phyloP scores from a whole-genome alignment of 2,329 filamentous ascomycete species.

The Xylariomycetidae sp. region DNA sequence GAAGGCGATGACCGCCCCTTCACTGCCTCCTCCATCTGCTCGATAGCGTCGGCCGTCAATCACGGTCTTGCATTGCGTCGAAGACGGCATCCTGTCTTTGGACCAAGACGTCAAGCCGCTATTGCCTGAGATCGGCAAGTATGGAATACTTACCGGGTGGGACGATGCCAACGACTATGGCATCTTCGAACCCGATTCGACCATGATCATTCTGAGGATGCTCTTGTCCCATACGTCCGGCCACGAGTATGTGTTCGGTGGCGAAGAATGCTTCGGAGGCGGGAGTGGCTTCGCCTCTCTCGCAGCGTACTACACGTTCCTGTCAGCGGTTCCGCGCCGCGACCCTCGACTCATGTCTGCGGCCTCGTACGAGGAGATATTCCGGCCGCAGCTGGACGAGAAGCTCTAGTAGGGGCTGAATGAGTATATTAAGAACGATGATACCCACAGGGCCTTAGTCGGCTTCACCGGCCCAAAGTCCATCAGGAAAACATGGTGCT shows the following conservation, averaged over 20 bases:
- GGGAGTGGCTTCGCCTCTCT: constrained; percentile 13
- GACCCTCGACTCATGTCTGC: constrained; percentile 17
- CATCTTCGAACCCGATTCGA: constrained; percentile 24
- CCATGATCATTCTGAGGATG: constrained; percentile 42
- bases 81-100: constrained; percentile 41
- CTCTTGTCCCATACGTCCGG: constrained; percentile 48
- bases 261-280: constrained; percentile 18
- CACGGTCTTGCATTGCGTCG: constrained; percentile 48
- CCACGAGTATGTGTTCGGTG: constrained; percentile 30
- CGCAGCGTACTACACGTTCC: constrained; percentile 18
- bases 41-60: constrained; percentile 35
- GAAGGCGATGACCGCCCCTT: constrained; percentile 16
- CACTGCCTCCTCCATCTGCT: constrained; percentile 15
- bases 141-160: constrained; percentile 43
- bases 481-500: constrained; percentile 17
- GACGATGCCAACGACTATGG: constrained; percentile 33
- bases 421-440: constrained; percentile 12
- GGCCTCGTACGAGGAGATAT: constrained; percentile 18
- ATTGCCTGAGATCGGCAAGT: constrained; percentile 41
- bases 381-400: constrained; percentile 22
- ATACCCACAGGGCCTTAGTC: constrained; percentile 11
- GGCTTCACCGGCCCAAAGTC: constrained; percentile 14
- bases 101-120: constrained; percentile 38
- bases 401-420: constrained; percentile 17
- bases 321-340: constrained; percentile 18